Conservation (phyloP, 2,329 filamentous ascomycete genomes). For the Colletotrichum nymphaeae region DNA sequence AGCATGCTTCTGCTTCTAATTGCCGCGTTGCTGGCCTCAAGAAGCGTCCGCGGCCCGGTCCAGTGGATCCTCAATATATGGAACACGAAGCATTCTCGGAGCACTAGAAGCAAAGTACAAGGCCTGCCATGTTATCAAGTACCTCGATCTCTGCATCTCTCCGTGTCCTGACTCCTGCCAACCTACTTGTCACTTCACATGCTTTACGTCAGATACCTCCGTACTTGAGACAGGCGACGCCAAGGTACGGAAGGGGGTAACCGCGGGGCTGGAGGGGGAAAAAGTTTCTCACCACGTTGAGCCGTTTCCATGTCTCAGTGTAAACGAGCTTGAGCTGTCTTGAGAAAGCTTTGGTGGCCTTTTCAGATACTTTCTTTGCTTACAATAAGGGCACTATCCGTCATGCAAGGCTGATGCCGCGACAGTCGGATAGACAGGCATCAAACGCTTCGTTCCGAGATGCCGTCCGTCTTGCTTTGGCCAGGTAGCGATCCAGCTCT, state of each 20-base stretch:
- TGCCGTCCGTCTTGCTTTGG: conserved; percentile 4
- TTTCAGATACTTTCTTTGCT: not conserved
- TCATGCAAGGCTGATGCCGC: not conserved
- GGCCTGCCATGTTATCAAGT: conserved; percentile 15
- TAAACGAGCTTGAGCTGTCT: not conserved
- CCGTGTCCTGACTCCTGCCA: not conserved
- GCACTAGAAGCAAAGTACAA: conserved; percentile 4
- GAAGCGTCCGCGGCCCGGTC: conserved; percentile 4
- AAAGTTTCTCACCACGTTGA: not conserved
- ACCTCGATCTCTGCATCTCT: not conserved
- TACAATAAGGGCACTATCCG: not conserved
- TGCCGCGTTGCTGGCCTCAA: conserved; percentile 4
- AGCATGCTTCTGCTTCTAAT: conserved; percentile 1
- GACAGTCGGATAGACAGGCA: not conserved
- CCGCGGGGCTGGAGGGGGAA: not conserved
- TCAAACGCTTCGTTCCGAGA: not conserved
- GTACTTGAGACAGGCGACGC: not conserved
- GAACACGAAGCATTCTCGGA: not conserved
- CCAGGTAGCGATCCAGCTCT: not conserved
- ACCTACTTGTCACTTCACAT: not conserved
- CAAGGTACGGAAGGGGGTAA: not conserved
- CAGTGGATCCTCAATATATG: conserved; percentile 15
- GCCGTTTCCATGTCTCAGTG: not conserved
- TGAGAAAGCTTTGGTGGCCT: not conserved
- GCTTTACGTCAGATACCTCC: not conserved